phyloP scores from a whole-genome alignment of 345 rosid genomes.

The Crucihimalaya himalaica region DNA sequence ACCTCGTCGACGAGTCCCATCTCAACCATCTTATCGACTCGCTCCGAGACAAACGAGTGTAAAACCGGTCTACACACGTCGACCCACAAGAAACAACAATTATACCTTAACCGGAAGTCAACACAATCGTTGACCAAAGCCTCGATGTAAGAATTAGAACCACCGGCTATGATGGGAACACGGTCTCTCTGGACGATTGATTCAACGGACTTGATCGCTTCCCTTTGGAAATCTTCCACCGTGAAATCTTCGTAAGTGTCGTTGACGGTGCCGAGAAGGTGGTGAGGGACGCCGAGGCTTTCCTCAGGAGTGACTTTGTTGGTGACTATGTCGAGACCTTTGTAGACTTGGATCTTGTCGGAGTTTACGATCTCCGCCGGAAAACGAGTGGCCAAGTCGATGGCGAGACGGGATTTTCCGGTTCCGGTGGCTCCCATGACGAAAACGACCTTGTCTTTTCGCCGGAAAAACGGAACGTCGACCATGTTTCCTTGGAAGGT shows the following conservation, averaged over 20 bases:
- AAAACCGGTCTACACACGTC: conserved; percentile 65
- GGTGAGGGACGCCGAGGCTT: conserved; percentile 75
- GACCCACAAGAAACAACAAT: conserved; percentile 83
- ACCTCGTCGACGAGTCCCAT: conserved; percentile 74
- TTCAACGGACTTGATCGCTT: conserved; percentile 46
- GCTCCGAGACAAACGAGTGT: conserved; percentile 60
- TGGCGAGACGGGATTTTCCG: conserved; percentile 81
- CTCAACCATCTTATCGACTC: conserved; percentile 80
- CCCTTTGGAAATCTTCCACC: conserved; percentile 52
- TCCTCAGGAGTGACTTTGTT: conserved; percentile 83
- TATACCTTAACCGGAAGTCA: conserved; percentile 64
- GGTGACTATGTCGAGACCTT: conserved; percentile 69
- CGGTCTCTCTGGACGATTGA: conserved; percentile 49
- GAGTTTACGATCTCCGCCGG: conserved; percentile 80
- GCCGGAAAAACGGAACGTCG: conserved; percentile 50
- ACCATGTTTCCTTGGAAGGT: conserved; percentile 48
- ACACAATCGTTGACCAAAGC: conserved; percentile 59
- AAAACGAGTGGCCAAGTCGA: conserved; percentile 73
- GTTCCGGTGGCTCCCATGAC: conserved; percentile 93
- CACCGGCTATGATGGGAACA: conserved; percentile 82
- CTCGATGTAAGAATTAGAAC: conserved; percentile 80
- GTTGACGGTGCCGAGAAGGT: conserved; percentile 56
- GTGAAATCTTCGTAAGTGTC: conserved; percentile 58
- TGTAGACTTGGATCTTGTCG: conserved; percentile 85
- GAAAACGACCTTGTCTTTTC: conserved; percentile 75